Percentiles rank a stretch among this genome's conserved stretches.
phyloP scores from a whole-genome alignment of 805 yeast genomes.

The Lachancea sp. region DNA sequence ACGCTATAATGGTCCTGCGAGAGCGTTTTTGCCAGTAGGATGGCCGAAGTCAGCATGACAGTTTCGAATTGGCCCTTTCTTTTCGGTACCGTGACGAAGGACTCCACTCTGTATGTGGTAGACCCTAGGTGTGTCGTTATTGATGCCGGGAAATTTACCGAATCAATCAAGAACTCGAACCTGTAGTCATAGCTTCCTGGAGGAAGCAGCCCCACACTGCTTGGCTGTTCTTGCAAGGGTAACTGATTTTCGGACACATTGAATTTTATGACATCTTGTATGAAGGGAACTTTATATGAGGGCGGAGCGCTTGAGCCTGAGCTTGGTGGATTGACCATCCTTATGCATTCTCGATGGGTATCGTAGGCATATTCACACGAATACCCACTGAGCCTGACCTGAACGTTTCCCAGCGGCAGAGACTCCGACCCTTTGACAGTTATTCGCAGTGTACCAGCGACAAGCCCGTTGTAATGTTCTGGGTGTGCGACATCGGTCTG shows the following conservation, averaged over 20 bases:
- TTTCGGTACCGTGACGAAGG: constrained; percentile 5
- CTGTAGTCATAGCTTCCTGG: constrained; percentile 9
- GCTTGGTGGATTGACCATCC: not conserved
- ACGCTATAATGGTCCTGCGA: not conserved
- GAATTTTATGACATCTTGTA: constrained; percentile 3
- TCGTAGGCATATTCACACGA: constrained; percentile 8
- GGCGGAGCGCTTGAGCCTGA: not conserved
- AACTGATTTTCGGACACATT: too few relatives aligned
- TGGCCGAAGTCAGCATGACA: constrained; percentile 6
- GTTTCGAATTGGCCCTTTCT: constrained; percentile 7
- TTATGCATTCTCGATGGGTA: not conserved
- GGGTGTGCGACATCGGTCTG: not conserved
- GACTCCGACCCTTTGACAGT: constrained; percentile 7
- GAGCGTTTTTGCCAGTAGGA: constrained; percentile 7
- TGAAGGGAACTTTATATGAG: constrained; percentile 4
- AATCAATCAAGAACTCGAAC: constrained; percentile 12
- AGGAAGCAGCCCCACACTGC: constrained; percentile 2
- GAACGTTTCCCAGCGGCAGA: constrained; percentile 5
- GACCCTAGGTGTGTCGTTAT: constrained; percentile 12
- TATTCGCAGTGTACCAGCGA: constrained; percentile 8
- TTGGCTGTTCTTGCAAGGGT: not conserved
- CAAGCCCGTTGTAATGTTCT: constrained; percentile 2
- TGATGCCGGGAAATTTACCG: constrained; percentile 12
- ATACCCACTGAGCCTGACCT: constrained; percentile 10
- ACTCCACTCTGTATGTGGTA: constrained; percentile 14